A percentile compares a stretch with the other conserved stretches of the same genome.
Evolutionary conservation across 345 rosid genomes (phyloP).

Genomic region (Excoecaria agallocha): DNA sequence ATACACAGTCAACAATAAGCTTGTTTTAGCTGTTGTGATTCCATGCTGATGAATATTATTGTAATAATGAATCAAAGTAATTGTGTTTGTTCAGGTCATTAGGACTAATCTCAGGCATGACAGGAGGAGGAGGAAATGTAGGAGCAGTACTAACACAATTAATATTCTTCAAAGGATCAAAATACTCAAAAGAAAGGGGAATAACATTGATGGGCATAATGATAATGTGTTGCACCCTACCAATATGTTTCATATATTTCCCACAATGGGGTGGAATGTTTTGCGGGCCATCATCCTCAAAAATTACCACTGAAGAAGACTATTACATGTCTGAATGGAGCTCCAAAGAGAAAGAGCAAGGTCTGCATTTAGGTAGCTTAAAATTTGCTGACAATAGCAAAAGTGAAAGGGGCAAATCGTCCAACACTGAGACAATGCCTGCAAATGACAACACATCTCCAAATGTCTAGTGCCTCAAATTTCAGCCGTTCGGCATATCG

Average conservation of each 20-base stretch:
- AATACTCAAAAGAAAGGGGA: conserved; percentile 69
- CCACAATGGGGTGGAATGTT: conserved; percentile 99
- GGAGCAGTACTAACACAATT: conserved; percentile 85
- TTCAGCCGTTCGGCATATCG: background rate
- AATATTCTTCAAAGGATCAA: conserved; percentile 81
- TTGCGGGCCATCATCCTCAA: conserved; percentile 54
- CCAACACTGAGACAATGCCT: conserved; percentile 15
- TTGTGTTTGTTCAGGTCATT: conserved; percentile 50
- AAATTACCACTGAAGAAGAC: conserved; percentile 58
- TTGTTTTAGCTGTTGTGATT: too few relatives aligned
- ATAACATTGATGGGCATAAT: conserved; percentile 76
- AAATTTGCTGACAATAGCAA: conserved; percentile 72
- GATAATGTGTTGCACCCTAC: conserved; percentile 60
- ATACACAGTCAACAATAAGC: too few relatives aligned
- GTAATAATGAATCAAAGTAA: too few relatives aligned
- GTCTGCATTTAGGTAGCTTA: conserved; percentile 52
- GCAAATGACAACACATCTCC: conserved; percentile 7
- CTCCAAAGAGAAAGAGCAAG: conserved; percentile 42
- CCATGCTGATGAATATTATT: background rate
- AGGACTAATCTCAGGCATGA: conserved; percentile 83
- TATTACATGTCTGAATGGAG: conserved; percentile 80
- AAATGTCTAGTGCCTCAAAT: conserved; percentile 23
- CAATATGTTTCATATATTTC: conserved; percentile 60
- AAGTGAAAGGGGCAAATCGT: conserved; percentile 56
- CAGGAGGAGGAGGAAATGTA: conserved; percentile 85